A percentile compares a stretch with the other conserved stretches of the same genome.
Evolutionary conservation across 2,329 filamentous ascomycete genomes (phyloP).

Genomic region (Lachnellula subtilissima): DNA sequence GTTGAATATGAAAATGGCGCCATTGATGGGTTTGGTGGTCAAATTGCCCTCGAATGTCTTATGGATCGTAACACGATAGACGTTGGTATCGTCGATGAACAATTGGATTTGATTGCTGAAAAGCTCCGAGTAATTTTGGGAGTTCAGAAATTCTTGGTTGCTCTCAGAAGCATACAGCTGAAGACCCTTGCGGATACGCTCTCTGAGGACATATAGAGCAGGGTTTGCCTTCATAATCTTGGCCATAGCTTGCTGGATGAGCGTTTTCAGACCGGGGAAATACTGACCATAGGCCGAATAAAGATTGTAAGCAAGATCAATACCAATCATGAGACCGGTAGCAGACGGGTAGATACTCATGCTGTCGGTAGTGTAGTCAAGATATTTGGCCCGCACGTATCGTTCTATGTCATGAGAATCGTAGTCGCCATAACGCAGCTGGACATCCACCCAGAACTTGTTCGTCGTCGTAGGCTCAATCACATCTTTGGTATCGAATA

Average conservation of each 20-base stretch:
- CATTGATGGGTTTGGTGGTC: conserved; percentile 99
- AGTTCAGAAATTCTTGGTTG: conserved; percentile 98
- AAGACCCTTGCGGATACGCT: conserved; percentile 97
- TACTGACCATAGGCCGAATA: conserved; percentile 98
- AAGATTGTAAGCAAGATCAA: conserved; percentile 95
- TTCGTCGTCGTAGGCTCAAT: conserved; percentile 93
- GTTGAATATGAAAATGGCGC: conserved; percentile 99
- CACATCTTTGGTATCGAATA: conserved; percentile 94
- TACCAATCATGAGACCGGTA: conserved; percentile 94
- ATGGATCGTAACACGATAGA: conserved; percentile 98
- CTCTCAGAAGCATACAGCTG: conserved; percentile 97
- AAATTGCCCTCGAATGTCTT: conserved; percentile 99
- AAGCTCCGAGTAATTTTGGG: conserved; percentile 97
- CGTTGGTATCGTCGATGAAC: conserved; percentile 98
- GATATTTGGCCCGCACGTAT: conserved; percentile 95
- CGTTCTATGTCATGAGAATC: conserved; percentile 98
- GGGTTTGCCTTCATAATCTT: conserved; percentile 99
- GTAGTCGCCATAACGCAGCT: conserved; percentile 94
- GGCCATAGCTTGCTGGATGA: conserved; percentile 97
- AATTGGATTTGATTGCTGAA: conserved; percentile 99
- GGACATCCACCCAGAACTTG: conserved; percentile 99
- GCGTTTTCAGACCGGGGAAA: conserved; percentile 93
- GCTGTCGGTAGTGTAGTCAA: conserved; percentile 97
- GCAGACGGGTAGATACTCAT: conserved; percentile 98
- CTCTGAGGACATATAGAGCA: conserved; percentile 88